Base-by-base conservation (phyloP, 139 green algal species). In the Chlamydomonas sp. region DNA sequence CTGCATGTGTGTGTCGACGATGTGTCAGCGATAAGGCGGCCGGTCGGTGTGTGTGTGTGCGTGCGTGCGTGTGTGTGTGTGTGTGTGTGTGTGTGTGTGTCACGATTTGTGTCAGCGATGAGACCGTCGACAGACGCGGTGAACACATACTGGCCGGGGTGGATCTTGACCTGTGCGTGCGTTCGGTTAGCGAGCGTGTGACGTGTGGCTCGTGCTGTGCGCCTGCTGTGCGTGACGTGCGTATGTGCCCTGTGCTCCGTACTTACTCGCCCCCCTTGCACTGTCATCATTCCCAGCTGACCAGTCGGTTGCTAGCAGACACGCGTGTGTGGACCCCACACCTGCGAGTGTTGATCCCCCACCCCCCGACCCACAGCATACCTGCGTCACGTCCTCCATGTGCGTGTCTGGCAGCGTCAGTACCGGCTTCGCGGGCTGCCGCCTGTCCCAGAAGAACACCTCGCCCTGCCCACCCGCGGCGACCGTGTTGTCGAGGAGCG, bases 371-470 rank as follows among this genome's bases (percentile, higher is more conserved):
- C 35, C 10, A 33, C 24, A 34, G 66, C 59, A 20, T 39, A 84
- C 83, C 78, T 91, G 83, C 20, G 83, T 87, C 1, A 91, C 83
- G 35, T 88, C 86, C 36, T 92, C 81, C 69, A 81, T 81, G 71
- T 94, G 88, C 2, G 88, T 91, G 68, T 95, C 89, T 33, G 85
- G 74, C 58, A 90, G 89, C 2, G 36, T 71, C 0, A 71, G 72
- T 13, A 87, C 29, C 5, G 60, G 76, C 57, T 78, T 58, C 29
- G 48, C 50, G 13, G 73, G 26, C 4, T 64, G 79, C 0, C 86
- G 75, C 5, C 82, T 64, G 75, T 95, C 89, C 86, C 88, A 95
- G 31, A 95, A 89, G 1, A 89, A n/a, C 22, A 95, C 48, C 48
- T 86, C 76, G 4, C 87, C 86, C 24, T 82, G 68, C 13, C 71